Evolutionary conservation across 2,329 filamentous ascomycete genomes (phyloP).

Genomic region (Sporothrix inflata): DNA sequence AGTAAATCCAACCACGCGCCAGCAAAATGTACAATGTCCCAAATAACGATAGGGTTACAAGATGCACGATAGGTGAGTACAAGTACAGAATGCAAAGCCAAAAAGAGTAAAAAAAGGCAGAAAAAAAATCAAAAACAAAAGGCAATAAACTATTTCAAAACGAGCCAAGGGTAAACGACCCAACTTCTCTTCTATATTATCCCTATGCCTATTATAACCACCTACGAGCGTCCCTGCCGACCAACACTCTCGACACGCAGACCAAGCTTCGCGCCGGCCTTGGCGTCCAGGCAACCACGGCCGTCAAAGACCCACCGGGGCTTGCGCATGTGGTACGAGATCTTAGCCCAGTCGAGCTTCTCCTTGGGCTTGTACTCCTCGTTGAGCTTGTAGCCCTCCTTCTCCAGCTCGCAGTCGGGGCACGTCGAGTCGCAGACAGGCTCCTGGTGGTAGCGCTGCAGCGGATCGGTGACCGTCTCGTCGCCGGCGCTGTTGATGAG

Average conservation of each 20-base stretch:
- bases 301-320: conserved; percentile 62
- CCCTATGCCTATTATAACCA: not conserved
- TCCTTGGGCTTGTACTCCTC: conserved; percentile 52
- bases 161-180: not conserved
- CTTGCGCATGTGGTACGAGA: conserved; percentile 54
- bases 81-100: not conserved
- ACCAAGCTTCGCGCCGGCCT: conserved; percentile 54
- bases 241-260: conserved; percentile 58
- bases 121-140: not conserved
- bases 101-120: not conserved
- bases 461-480: conserved; percentile 46
- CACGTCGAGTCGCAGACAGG: conserved; percentile 52
- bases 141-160: not conserved
- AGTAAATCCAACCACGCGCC: not conserved
- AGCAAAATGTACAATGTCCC: not conserved
- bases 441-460: conserved; percentile 50
- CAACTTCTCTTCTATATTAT: not conserved
- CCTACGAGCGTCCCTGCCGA: conserved; percentile 42
- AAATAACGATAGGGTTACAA: not conserved
- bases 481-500: conserved; percentile 43
- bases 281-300: conserved; percentile 56
- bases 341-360: conserved; percentile 56
- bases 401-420: conserved; percentile 51
- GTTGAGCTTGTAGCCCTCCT: conserved; percentile 34
- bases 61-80: not conserved